These are phyloP conservation scores for Pezizomycotina sp. DNA, from an alignment of 2,329 filamentous ascomycete species.

Conservation along the genomic window DNA sequence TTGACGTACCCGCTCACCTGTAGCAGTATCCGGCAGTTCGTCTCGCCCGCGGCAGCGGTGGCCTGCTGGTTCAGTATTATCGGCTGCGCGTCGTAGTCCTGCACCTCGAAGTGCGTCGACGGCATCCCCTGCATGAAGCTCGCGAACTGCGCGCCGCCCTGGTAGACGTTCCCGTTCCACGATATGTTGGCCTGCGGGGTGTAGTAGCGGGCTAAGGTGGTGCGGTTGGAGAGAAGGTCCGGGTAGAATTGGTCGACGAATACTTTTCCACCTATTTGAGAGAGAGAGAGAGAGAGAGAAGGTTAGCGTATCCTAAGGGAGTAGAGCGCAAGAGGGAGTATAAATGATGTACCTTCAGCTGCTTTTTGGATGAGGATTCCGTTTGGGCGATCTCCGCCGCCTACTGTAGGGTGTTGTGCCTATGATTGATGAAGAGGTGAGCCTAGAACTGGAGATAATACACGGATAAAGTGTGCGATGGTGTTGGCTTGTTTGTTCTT, in stretches of 20 bases:
- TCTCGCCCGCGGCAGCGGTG: slow-evolving; percentile 36
- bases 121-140: slow-evolving; percentile 49
- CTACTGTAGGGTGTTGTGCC: too few relatives aligned
- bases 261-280: slow-evolving; percentile 52
- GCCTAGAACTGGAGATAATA: too few relatives aligned
- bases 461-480: too few relatives aligned
- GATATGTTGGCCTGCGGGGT: slow-evolving; percentile 49
- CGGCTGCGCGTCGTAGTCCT: slow-evolving; percentile 55
- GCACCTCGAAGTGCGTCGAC: slow-evolving; percentile 51
- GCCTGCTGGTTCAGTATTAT: slow-evolving; percentile 27
- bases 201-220: slow-evolving; percentile 53
- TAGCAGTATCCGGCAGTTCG: slow-evolving; percentile 55
- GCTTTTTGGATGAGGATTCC: too few relatives aligned
- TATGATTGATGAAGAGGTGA: too few relatives aligned
- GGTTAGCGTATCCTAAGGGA: too few relatives aligned
- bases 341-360: too few relatives aligned
- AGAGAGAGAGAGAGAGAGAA: too few relatives aligned
- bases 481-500: too few relatives aligned
- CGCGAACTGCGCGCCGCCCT: slow-evolving; percentile 48
- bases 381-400: too few relatives aligned
- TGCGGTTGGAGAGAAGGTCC: slow-evolving; percentile 45
- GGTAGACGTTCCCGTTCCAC: slow-evolving; percentile 58
- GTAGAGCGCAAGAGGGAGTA: too few relatives aligned
- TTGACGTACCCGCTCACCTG: slow-evolving; percentile 56
- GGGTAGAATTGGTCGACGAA: slow-evolving; percentile 64